Evolutionary conservation across 768 basidiomycete genomes (phyloP), one percentile per base, ranked within the genome.

Genomic region (Chiua virens): DNA sequence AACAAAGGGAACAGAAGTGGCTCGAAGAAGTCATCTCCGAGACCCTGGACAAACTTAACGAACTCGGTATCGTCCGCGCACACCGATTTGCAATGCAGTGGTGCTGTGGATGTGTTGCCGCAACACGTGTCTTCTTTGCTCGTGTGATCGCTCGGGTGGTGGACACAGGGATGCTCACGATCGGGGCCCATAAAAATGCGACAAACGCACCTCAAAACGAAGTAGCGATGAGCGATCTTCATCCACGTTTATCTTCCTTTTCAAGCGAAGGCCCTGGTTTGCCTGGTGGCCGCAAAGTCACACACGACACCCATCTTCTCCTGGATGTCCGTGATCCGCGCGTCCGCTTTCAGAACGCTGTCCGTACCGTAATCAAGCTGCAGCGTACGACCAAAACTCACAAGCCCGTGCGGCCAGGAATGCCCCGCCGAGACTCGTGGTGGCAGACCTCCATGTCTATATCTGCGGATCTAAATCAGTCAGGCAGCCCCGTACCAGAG

Each of bases 1-100:
- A 58, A 14, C 74, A 78, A 53, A 72, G 69, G 23, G 78, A 79
- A 6, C 68, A 74, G 47, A 73, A 71, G 38, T 79, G 78, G 78
- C 71, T 79, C 3, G 69, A 65, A 36, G 75, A 75, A 53, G 67
- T 76, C 48, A 66, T 55, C 59, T 49, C 44, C 45, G 65, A 65
- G 53, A 54, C 22, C 36, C 59, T 69, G 13, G 47, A 64, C 41
- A 8, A 52, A 5, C 38, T 66, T 15, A 54, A 65, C 5, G 23
- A 46, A 22, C 59, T 59, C 15, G 54, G 62, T 0, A 54, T 65
- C 37, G 62, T 65, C 18, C 64, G 62, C 15, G 65, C 59, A n/a
- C 55, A 64, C 32, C 65, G 59, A 10, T 15, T 53, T 11, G 50
- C 53, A 3, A n/a, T 64, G 15, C 43, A n/a, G 8, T 69, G 64